Base-by-base conservation (phyloP, 192 early-diverging fungal genomes). In the Backusella mclennaniae region DNA sequence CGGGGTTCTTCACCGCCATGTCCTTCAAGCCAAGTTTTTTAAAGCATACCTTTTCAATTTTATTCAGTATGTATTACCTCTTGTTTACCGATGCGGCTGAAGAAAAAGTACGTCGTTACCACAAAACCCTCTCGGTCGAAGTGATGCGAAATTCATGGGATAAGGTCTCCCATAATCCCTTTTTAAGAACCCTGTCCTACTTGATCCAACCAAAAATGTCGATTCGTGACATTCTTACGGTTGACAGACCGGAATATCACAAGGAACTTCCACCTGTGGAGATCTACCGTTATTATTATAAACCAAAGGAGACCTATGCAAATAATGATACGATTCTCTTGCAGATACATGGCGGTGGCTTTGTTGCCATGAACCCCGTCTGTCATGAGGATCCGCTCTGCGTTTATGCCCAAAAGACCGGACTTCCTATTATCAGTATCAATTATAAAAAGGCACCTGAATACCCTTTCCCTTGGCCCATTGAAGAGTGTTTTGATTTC, bases 361-460 rank as follows among this genome's bases (percentile, higher is more conserved):
- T 97, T 78, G 93, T 96, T 4, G 80, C 91, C n/a, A 96, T 97
- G 95, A 88, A 88, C 11, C 97, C 97, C 26, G 83, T 83, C 7
- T 93, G 93, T 70, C 97, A 99, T 70, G 92, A 95, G 73, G 95
- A 97, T 71, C 93, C 95, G 71, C 73, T 96, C 42, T 88, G 92
- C 21, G 83, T 82, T 1, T 97, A 93, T 94, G 95, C 96, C 21
- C 82, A 86, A 35, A 82, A 85, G 41, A 93, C 92, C 1, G 83
- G 85, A 8, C 77, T 93, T 0, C 92, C 95, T 2, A 89, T 99
- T 12, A 78, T 96, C 23, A 90, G 90, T 72, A 86, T 99, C 68
- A 90, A 99, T 77, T 99, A 99, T 73, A 95, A 93, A 68, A 99
- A 99, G 84, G 95, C 96, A 8, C 97, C 96, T 38, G 97, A 98